These are phyloP conservation scores for Lachnellula willkommii DNA, from an alignment of 2,329 filamentous ascomycete species.

Conservation along the genomic window DNA sequence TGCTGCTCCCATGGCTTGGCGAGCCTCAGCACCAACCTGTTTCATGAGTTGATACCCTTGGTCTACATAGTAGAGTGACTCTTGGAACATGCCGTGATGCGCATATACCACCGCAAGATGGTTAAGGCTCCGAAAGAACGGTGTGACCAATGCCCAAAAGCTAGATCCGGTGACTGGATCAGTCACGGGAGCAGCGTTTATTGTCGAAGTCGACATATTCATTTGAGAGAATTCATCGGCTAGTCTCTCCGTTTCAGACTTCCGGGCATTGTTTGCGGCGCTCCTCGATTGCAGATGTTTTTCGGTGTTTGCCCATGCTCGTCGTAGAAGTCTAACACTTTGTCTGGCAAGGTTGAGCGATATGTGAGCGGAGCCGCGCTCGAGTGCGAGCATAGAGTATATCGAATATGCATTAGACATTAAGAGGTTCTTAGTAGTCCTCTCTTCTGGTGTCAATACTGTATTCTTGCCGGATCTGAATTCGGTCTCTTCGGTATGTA, in stretches of 20 bases:
- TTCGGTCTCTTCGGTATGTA: slow-evolving; percentile 24
- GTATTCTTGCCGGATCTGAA: slow-evolving; percentile 11
- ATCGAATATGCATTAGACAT: slow-evolving; percentile 34
- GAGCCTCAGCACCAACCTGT: slow-evolving; percentile 29
- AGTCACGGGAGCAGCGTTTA: slow-evolving; percentile 33
- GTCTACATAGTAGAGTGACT: slow-evolving; percentile 83
- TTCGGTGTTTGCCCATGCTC: slow-evolving; percentile 36
- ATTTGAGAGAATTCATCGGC: slow-evolving; percentile 32
- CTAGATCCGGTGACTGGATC: slow-evolving; percentile 50
- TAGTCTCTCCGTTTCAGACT: slow-evolving; percentile 25
- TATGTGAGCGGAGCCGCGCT: slow-evolving; percentile 49
- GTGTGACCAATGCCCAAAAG: slow-evolving; percentile 75
- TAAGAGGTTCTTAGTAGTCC: slow-evolving; percentile 24
- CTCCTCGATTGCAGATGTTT: slow-evolving; percentile 12
- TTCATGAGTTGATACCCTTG: slow-evolving; percentile 71
- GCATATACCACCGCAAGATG: slow-evolving; percentile 75
- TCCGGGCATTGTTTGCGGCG: neutral
- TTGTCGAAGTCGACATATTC: slow-evolving; percentile 34
- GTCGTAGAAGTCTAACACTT: slow-evolving; percentile 44
- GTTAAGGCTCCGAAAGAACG: slow-evolving; percentile 64
- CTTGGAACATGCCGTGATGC: slow-evolving; percentile 79
- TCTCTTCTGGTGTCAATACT: slow-evolving; percentile 18
- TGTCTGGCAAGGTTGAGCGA: slow-evolving; percentile 54
- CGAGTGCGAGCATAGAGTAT: slow-evolving; percentile 32
- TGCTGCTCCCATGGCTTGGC: slow-evolving; percentile 48